These are phyloP conservation scores for Dicorynia guianensis DNA, from an alignment of 306 rosid genomes.

Conservation along the genomic window DNA sequence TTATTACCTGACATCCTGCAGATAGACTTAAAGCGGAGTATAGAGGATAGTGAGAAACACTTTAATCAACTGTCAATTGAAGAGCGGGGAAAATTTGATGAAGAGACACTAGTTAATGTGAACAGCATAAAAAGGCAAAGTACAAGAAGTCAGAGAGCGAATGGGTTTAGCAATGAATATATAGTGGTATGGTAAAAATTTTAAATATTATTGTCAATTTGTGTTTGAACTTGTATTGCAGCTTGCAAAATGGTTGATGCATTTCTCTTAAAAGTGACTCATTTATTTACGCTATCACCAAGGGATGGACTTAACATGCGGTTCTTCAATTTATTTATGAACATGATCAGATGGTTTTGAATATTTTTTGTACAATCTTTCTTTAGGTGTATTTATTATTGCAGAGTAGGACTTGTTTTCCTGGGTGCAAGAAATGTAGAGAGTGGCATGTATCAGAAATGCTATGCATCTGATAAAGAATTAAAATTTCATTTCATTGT, in stretches of 20 bases:
- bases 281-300: neutral
- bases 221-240: slow-evolving; percentile 19
- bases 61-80: slow-evolving; percentile 97
- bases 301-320: neutral
- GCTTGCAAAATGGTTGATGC: slow-evolving; percentile 17
- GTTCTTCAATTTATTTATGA: neutral
- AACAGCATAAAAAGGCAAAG: slow-evolving; percentile 84
- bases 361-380: neutral
- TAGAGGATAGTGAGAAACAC: slow-evolving; percentile 90
- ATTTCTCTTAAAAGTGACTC: neutral
- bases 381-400: neutral
- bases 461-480: neutral
- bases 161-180: slow-evolving; percentile 94
- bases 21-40: slow-evolving; percentile 82
- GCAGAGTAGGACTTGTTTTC: neutral
- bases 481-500: too few species aligned
- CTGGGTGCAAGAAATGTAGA: neutral
- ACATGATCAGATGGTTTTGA: neutral
- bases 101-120: slow-evolving; percentile 94
- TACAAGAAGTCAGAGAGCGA: slow-evolving; percentile 72
- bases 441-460: neutral
- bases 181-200: slow-evolving; percentile 74
- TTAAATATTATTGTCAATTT: slow-evolving; percentile 22
- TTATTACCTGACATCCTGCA: slow-evolving; percentile 48
- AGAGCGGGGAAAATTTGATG: slow-evolving; percentile 98